Percentiles rank a stretch among this genome's conserved stretches.
phyloP scores from a whole-genome alignment of 1,284 basidiomycete species.

The Xanthoconium separans region DNA sequence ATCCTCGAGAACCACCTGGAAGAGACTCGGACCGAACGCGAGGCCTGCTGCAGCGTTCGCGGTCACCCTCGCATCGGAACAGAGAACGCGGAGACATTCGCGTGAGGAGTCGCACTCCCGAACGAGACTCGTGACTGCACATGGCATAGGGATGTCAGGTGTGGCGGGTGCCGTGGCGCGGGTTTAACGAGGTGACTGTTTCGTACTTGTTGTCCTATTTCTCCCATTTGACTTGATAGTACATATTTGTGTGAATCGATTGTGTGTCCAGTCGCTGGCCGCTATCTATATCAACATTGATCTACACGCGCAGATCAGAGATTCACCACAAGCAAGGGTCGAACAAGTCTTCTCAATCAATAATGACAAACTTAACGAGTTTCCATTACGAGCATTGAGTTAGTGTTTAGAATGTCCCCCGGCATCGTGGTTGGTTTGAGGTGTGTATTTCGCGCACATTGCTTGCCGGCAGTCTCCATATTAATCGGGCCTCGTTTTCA shows the following conservation, averaged over 20 bases:
- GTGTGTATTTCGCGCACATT: no score
- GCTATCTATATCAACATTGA: neutral
- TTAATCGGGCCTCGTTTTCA: neutral
- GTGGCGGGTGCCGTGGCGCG: neutral
- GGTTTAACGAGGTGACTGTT: no score
- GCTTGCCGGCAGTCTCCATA: neutral
- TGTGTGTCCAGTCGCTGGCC: no score
- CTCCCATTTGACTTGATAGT: no score
- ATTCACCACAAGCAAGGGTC: no score
- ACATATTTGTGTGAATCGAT: no score
- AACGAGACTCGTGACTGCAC: constrained; percentile 8
- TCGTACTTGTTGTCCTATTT: no score
- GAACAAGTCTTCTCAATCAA: no score
- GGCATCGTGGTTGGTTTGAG: no score
- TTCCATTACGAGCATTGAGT: neutral
- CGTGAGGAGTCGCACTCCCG: constrained; percentile 18
- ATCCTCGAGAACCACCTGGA: constrained; percentile 9
- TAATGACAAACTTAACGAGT: neutral
- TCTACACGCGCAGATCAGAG: neutral
- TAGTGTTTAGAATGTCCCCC: neutral
- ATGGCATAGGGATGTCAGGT: constrained; percentile 3
- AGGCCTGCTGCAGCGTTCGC: constrained; percentile 11
- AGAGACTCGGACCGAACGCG: constrained; percentile 11
- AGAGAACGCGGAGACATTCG: constrained; percentile 8
- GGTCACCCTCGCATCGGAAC: constrained; percentile 10